A percentile compares a stretch with the other conserved stretches of the same genome.
These are phyloP conservation scores for Odonthalia washingtoniensis DNA, from an alignment of 31 red algal genomes.

Conservation along the genomic window DNA sequence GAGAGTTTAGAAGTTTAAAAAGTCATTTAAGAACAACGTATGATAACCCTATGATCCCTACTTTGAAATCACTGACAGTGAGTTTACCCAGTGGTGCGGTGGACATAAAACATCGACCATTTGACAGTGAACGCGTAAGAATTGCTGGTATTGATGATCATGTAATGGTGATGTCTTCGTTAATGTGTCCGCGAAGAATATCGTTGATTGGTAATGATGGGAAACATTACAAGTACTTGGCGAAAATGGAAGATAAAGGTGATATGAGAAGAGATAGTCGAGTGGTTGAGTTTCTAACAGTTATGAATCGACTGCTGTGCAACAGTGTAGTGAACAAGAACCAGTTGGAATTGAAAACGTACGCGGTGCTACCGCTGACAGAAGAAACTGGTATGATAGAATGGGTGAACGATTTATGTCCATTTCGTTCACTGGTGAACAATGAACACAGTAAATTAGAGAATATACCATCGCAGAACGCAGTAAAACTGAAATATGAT, in stretches of 20 bases:
- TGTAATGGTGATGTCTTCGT: conserved; percentile 83
- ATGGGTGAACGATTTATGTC: conserved; percentile 90
- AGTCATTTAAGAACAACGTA: background rate
- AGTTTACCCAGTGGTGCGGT: conserved; percentile 21
- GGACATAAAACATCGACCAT: conserved; percentile 38
- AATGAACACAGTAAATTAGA: conserved; percentile 46
- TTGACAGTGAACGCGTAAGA: conserved; percentile 56
- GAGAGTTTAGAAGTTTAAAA: conserved; percentile 52
- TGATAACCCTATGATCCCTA: conserved; percentile 55
- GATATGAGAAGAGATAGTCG: conserved; percentile 98
- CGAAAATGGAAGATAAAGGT: conserved; percentile 85
- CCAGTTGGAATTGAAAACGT: conserved; percentile 81
- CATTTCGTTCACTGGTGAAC: conserved; percentile 74
- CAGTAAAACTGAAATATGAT: conserved; percentile 73
- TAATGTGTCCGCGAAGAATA: conserved; percentile 93
- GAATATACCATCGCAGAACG: conserved; percentile 31
- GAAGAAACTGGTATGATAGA: conserved; percentile 97
- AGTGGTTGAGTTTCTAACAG: conserved; percentile 88
- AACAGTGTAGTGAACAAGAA: conserved; percentile 43
- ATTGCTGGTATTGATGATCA: conserved; percentile 77
- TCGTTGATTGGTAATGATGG: conserved; percentile 87
- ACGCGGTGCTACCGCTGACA: conserved; percentile 89
- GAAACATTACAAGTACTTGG: conserved; percentile 74
- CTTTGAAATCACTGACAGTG: conserved; percentile 64
- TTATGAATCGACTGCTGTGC: conserved; percentile 87